phyloP scores from a whole-genome alignment of 2,329 filamentous ascomycete genomes.

The Aureobasidium sp. region DNA sequence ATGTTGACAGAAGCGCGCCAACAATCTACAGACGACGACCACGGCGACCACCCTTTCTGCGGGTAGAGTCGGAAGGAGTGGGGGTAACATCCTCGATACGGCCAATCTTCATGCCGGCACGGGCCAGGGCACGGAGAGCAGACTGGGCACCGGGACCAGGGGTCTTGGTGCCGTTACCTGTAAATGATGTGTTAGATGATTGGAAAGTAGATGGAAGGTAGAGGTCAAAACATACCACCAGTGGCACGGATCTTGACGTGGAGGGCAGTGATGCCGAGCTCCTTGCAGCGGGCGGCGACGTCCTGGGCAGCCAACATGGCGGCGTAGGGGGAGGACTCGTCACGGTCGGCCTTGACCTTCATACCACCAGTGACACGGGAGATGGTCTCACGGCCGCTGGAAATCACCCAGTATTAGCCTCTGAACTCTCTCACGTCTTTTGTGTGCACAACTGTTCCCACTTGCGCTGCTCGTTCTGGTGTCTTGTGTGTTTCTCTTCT shows the following conservation, averaged over 20 bases:
- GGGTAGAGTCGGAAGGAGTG: conserved; percentile 97
- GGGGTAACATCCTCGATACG: conserved; percentile 99
- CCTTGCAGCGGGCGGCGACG: conserved; percentile 83
- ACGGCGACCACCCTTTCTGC: conserved; percentile 99
- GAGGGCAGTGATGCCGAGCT: conserved; percentile 84
- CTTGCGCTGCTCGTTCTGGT: background rate
- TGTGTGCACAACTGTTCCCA: background rate
- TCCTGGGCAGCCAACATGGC: conserved; percentile 99
- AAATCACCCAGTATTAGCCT: conserved; percentile 63
- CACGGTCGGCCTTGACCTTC: conserved; percentile 99
- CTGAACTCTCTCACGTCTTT: background rate
- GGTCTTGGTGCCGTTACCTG: conserved; percentile 99
- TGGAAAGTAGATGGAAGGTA: background rate
- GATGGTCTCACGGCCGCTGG: conserved; percentile 98
- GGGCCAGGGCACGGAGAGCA: conserved; percentile 94
- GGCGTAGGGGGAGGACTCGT: conserved; percentile 99
- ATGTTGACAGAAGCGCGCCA: conserved; percentile 16
- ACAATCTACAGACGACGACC: conserved; percentile 87
- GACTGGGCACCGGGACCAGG: conserved; percentile 98
- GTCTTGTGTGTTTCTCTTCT: background rate
- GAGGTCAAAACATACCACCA: conserved; percentile 60
- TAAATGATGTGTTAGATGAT: conserved; percentile 4
- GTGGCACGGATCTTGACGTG: conserved; percentile 99
- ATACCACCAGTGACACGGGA: conserved; percentile 99
- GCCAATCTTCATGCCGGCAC: conserved; percentile 99